phyloP scores from a whole-genome alignment of 306 rosid species.

The Erythrophleum fordii region DNA sequence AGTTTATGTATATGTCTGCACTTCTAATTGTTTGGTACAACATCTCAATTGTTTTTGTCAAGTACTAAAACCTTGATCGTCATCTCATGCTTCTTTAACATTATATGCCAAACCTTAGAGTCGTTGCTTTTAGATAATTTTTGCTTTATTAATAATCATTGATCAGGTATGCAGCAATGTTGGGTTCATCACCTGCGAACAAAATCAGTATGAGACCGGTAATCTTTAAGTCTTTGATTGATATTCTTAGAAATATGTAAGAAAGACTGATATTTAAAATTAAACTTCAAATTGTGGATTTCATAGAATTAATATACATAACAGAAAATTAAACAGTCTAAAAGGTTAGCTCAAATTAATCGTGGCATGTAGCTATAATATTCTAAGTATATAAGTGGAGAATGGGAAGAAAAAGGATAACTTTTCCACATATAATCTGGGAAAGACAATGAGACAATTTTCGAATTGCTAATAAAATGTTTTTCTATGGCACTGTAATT shows the following conservation, averaged over 20 bases:
- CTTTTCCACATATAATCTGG: not conserved
- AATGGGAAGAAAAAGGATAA: not conserved
- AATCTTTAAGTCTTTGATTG: slow-evolving; percentile 34
- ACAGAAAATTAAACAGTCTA: slow-evolving; percentile 14
- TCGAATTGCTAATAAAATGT: not conserved
- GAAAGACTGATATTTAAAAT: not conserved
- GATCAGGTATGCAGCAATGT: slow-evolving; percentile 89
- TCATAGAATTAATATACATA: slow-evolving; percentile 9
- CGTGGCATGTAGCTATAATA: slow-evolving; percentile 11
- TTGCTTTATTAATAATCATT: slow-evolving; percentile 33
- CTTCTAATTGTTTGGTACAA: slow-evolving; percentile 32
- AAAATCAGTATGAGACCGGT: slow-evolving; percentile 81
- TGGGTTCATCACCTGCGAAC: slow-evolving; percentile 77
- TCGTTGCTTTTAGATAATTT: slow-evolving; percentile 14
- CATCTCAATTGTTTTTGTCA: slow-evolving; percentile 36
- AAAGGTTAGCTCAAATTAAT: slow-evolving; percentile 21
- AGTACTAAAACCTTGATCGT: slow-evolving; percentile 16
- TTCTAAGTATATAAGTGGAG: slow-evolving; percentile 5
- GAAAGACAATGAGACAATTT: not conserved
- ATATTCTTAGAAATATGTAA: slow-evolving; percentile 19
- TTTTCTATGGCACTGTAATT: not conserved
- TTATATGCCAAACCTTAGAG: slow-evolving; percentile 27
- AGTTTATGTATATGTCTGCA: slow-evolving; percentile 5
- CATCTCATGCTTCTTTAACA: slow-evolving; percentile 32
- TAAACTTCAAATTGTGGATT: slow-evolving; percentile 24